Evolutionary conservation across 352 stramenopile genomes (phyloP).

Genomic region (Phytophthora citricola): DNA sequence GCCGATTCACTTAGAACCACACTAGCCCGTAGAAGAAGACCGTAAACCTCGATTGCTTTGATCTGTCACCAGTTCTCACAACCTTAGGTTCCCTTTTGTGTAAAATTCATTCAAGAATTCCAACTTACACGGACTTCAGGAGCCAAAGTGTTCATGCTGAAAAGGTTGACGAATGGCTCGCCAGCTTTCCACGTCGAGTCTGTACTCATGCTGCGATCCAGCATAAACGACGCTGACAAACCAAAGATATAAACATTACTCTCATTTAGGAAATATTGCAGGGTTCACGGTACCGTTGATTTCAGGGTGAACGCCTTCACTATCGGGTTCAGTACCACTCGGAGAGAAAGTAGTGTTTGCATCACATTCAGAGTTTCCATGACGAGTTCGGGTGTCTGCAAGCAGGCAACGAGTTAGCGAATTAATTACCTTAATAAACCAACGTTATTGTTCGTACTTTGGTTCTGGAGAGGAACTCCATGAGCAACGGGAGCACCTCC

Average conservation of each 20-base stretch:
- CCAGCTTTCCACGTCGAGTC: slow-evolving; percentile 55
- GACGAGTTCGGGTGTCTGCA: slow-evolving; percentile 44
- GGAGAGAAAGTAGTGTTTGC: slow-evolving; percentile 34
- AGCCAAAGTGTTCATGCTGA: slow-evolving; percentile 20
- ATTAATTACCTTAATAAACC: neutral
- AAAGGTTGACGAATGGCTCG: slow-evolving; percentile 51
- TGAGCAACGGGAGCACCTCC: slow-evolving; percentile 58
- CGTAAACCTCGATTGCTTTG: slow-evolving; percentile 25
- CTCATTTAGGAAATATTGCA: neutral
- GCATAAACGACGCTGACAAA: slow-evolving; percentile 47
- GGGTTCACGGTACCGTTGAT: slow-evolving; percentile 43
- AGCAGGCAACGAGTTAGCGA: slow-evolving; percentile 5
- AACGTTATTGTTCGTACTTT: slow-evolving; percentile 48
- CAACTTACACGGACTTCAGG: slow-evolving; percentile 39
- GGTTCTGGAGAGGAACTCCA: slow-evolving; percentile 51
- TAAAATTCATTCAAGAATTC: neutral
- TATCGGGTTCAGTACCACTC: neutral
- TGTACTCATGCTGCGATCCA: slow-evolving; percentile 35
- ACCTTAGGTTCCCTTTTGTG: neutral
- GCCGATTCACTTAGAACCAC: slow-evolving; percentile 7
- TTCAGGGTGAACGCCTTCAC: slow-evolving; percentile 40
- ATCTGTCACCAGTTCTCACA: slow-evolving; percentile 10
- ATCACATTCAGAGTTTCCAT: slow-evolving; percentile 42
- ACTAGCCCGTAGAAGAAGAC: slow-evolving; percentile 22
- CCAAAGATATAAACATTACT: slow-evolving; percentile 1